Conservation (phyloP, 345 rosid genomes). For the Moricandia moricandioides region DNA sequence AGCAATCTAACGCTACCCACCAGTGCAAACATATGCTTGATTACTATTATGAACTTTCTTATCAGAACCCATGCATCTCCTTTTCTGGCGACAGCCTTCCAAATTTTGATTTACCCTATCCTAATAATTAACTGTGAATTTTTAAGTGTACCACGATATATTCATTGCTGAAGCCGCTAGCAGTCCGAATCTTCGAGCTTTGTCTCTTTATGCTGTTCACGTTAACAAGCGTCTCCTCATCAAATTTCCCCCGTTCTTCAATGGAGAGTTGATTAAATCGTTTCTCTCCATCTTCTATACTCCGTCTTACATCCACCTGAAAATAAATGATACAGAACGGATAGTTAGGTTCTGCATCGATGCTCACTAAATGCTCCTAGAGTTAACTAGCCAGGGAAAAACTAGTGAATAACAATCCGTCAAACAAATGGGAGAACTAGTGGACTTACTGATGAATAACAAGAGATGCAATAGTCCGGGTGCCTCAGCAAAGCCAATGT, state of each 20-base stretch:
- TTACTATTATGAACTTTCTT: not conserved
- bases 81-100: not conserved
- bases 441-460: conserved; percentile 78
- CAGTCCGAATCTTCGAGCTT: conserved; percentile 52
- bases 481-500: conserved; percentile 83
- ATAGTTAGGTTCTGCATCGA: conserved; percentile 13
- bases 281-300: conserved; percentile 78
- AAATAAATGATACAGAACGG: not conserved
- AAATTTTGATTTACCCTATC: not conserved
- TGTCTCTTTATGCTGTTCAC: conserved; percentile 73
- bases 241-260: conserved; percentile 94
- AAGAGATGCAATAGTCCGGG: conserved; percentile 96
- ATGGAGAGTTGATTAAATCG: conserved; percentile 89
- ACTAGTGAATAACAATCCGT: not conserved
- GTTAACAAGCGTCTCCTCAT: conserved; percentile 91
- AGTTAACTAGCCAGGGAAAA: not conserved
- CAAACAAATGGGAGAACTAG: not conserved
- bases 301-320: conserved; percentile 74
- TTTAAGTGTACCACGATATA: conserved; percentile 74
- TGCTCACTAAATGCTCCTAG: not conserved
- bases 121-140: not conserved
- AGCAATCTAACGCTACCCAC: not conserved
- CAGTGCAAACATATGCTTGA: not conserved
- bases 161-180: conserved; percentile 73
- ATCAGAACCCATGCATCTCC: not conserved